A percentile compares a stretch with the other conserved stretches of the same genome.
These are phyloP conservation scores for Nemania abortiva DNA, from an alignment of 2,329 filamentous ascomycete species.

Conservation along the genomic window DNA sequence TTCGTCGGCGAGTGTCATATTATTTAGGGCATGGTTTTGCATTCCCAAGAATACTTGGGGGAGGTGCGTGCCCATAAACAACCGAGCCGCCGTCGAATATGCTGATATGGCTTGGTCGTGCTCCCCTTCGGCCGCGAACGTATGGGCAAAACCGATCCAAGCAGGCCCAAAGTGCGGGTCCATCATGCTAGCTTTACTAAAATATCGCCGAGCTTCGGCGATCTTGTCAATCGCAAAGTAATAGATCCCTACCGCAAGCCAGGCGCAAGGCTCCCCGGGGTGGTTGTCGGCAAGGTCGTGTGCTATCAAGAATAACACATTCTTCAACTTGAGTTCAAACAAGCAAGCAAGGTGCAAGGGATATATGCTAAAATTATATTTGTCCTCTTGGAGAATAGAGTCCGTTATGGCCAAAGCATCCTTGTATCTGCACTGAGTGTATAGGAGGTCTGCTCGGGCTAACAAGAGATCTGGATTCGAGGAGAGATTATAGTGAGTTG, in stretches of 20 bases:
- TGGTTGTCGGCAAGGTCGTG: slow-evolving; percentile 94
- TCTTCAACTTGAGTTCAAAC: slow-evolving; percentile 87
- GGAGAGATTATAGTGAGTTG: slow-evolving; percentile 90
- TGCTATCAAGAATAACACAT: slow-evolving; percentile 88
- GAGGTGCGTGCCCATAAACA: slow-evolving; percentile 97
- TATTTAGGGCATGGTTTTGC: slow-evolving; percentile 97
- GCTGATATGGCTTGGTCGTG: slow-evolving; percentile 98
- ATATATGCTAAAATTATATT: slow-evolving; percentile 89
- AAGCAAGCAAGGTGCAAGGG: slow-evolving; percentile 92
- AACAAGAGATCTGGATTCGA: slow-evolving; percentile 91
- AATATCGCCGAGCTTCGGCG: slow-evolving; percentile 93
- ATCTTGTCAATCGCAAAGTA: slow-evolving; percentile 92
- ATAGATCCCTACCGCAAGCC: slow-evolving; percentile 94
- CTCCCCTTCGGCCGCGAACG: slow-evolving; percentile 96
- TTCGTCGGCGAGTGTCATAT: slow-evolving; percentile 92
- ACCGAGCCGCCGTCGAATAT: slow-evolving; percentile 91
- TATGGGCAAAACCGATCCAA: slow-evolving; percentile 99
- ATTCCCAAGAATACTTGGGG: slow-evolving; percentile 97
- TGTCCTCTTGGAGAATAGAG: slow-evolving; percentile 82
- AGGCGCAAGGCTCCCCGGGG: slow-evolving; percentile 90
- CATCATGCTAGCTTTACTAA: slow-evolving; percentile 97
- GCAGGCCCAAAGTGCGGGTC: slow-evolving; percentile 96
- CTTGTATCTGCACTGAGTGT: slow-evolving; percentile 93
- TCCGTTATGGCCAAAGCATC: slow-evolving; percentile 88
- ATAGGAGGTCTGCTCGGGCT: slow-evolving; percentile 89